phyloP scores from a whole-genome alignment of 225 moss, liverwort and hornwort genomes.

The Marchantia polymorpha region DNA sequence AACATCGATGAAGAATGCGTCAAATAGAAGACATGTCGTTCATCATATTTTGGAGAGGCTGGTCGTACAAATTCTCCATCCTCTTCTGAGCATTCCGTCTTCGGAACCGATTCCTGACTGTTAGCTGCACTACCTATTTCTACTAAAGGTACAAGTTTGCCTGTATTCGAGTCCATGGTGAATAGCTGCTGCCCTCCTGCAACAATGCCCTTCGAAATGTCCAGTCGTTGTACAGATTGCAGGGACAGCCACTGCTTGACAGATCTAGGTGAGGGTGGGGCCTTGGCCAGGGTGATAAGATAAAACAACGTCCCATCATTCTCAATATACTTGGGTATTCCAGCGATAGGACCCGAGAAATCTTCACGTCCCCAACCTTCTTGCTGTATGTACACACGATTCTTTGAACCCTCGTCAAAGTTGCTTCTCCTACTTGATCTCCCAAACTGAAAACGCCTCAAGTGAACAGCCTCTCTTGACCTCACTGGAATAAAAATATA shows the following conservation, averaged over 20 bases:
- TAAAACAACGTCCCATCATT: conserved; percentile 78
- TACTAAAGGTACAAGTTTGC: conserved; percentile 75
- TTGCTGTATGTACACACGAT: conserved; percentile 39
- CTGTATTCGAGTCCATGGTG: conserved; percentile 93
- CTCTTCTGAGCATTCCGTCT: conserved; percentile 42
- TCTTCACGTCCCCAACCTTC: conserved; percentile 41
- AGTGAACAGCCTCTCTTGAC: conserved; percentile 67
- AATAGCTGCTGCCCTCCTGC: conserved; percentile 64
- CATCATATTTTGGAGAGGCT: conserved; percentile 96
- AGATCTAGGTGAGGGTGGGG: conserved; percentile 60
- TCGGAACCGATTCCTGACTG: conserved; percentile 61
- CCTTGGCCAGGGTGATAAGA: conserved; percentile 68
- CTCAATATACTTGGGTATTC: conserved; percentile 68
- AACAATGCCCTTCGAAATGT: conserved; percentile 26
- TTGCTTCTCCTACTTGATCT: conserved; percentile 58
- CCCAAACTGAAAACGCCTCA: conserved; percentile 74
- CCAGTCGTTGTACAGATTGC: conserved; percentile 18
- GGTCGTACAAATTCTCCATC: conserved; percentile 62
- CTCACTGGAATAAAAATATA: conserved; percentile 52
- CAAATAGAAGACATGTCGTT: conserved; percentile 72
- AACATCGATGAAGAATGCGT: conserved; percentile 30
- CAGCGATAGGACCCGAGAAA: conserved; percentile 44
- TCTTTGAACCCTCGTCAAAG: conserved; percentile 42
- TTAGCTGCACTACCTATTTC: conserved; percentile 58
- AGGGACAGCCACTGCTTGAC: conserved; percentile 69